Evolutionary conservation across 2,329 filamentous ascomycete species (phyloP).

Genomic region (Microsporum canis): DNA sequence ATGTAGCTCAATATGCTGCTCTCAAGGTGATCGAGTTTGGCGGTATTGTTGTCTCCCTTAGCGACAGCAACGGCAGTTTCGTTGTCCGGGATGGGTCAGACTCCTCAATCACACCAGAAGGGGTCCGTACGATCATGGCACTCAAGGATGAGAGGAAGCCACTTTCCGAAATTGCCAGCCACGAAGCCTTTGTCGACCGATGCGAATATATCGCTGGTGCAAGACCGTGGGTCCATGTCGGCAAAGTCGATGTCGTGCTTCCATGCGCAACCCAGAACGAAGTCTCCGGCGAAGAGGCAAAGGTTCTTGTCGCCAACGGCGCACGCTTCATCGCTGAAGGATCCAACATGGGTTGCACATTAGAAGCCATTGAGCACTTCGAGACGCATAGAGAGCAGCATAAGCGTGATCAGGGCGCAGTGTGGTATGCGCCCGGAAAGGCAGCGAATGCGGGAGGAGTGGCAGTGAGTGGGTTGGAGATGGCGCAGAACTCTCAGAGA

Average conservation of each 20-base stretch:
- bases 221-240: conserved; percentile 84
- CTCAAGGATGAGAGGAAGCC: conserved; percentile 82
- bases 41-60: conserved; percentile 81
- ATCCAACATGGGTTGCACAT: conserved; percentile 98
- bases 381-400: conserved; percentile 48
- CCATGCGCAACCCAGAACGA: conserved; percentile 97
- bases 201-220: conserved; percentile 82
- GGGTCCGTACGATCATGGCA: conserved; percentile 65
- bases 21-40: conserved; percentile 95
- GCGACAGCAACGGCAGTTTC: conserved; percentile 78
- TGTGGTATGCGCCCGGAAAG: conserved; percentile 97
- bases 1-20: conserved; percentile 94
- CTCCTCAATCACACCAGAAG: conserved; percentile 60
- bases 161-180: conserved; percentile 58
- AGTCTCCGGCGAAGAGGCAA: conserved; percentile 80
- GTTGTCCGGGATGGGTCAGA: conserved; percentile 56
- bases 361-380: conserved; percentile 87
- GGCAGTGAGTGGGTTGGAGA: conserved; percentile 92
- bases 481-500: conserved; percentile 93
- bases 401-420: conserved; percentile 49
- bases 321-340: conserved; percentile 85
- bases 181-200: conserved; percentile 45
- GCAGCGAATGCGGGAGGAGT: conserved; percentile 96
- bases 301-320: conserved; percentile 64
- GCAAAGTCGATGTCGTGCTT: conserved; percentile 79